Evolutionary conservation across 225 moss, liverwort and hornwort genomes (phyloP).

Genomic region (Pleurozium schreberi): DNA sequence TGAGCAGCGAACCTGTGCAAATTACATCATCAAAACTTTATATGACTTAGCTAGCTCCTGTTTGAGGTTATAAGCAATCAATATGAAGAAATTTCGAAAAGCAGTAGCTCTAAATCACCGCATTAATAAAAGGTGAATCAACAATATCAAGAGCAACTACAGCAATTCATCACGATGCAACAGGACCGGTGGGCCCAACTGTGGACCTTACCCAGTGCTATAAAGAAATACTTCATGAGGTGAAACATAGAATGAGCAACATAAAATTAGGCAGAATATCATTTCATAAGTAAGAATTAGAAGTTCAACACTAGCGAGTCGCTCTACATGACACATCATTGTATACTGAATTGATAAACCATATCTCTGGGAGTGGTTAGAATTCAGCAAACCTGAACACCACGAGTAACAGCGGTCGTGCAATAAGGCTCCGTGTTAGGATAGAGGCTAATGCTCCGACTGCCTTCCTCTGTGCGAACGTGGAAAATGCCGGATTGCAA

Average conservation of each 20-base stretch:
- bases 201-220: background rate
- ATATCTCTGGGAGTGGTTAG: background rate
- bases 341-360: background rate
- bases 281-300: background rate
- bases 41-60: background rate
- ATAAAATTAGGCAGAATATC: background rate
- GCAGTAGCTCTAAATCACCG: background rate
- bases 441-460: slow-evolving; percentile 76
- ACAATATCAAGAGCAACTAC: background rate
- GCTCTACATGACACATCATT: background rate
- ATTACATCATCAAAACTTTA: background rate
- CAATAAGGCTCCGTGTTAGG: slow-evolving; percentile 54
- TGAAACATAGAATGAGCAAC: background rate
- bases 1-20: slow-evolving; percentile 70
- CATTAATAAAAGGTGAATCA: background rate
- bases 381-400: slow-evolving; percentile 54
- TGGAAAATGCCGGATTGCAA: slow-evolving; percentile 56
- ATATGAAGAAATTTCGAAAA: background rate
- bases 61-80: background rate
- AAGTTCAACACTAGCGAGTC: background rate
- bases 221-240: background rate
- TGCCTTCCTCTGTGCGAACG: slow-evolving; percentile 59
- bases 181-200: background rate
- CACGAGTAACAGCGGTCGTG: slow-evolving; percentile 52
- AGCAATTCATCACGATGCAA: background rate